A percentile compares a stretch with the other conserved stretches of the same genome.
phyloP scores from a whole-genome alignment of 495 filamentous ascomycete species.

The Cercophora scortea region DNA sequence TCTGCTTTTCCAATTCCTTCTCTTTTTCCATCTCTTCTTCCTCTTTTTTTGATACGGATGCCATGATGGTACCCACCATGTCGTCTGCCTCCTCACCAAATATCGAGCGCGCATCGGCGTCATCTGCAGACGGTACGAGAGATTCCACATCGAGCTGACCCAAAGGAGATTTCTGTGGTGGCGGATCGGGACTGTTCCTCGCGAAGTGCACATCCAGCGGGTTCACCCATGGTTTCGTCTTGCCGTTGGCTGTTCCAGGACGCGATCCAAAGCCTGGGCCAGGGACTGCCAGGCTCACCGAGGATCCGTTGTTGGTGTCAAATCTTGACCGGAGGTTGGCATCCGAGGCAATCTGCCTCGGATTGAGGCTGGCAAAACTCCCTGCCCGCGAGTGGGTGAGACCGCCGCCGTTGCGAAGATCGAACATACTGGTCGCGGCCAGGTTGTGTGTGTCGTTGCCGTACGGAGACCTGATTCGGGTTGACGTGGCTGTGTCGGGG shows the following conservation, averaged over 20 bases:
- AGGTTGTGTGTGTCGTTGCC: constrained; percentile 21
- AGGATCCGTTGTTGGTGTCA: constrained; percentile 16
- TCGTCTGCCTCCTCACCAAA: constrained; percentile 24
- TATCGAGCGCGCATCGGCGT: constrained; percentile 15
- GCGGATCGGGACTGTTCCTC: constrained; percentile 9
- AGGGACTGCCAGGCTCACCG: constrained; percentile 12
- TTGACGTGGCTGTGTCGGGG: constrained; percentile 23
- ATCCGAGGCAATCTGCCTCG: constrained; percentile 28
- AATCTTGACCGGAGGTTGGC: constrained; percentile 26
- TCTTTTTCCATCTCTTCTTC: constrained; percentile 12
- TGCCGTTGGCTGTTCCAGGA: constrained; percentile 25
- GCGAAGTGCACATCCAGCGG: constrained; percentile 34
- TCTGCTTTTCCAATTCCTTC: constrained; percentile 13
- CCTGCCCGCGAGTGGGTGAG: constrained; percentile 8
- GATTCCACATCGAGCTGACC: constrained; percentile 17
- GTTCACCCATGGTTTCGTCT: constrained; percentile 27
- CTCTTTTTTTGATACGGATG: constrained; percentile 25
- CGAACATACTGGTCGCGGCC: constrained; percentile 30
- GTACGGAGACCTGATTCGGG: constrained; percentile 19
- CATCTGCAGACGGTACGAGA: constrained; percentile 11
- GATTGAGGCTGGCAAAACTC: constrained; percentile 19
- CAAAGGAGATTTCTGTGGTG: constrained; percentile 26
- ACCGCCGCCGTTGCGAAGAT: constrained; percentile 15
- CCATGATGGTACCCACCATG: constrained; percentile 21
- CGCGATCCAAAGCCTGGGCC: constrained; percentile 12